These are phyloP conservation scores for Paramecium bursaria DNA, from an alignment of 73 alveolate genomes.

Conservation along the genomic window DNA sequence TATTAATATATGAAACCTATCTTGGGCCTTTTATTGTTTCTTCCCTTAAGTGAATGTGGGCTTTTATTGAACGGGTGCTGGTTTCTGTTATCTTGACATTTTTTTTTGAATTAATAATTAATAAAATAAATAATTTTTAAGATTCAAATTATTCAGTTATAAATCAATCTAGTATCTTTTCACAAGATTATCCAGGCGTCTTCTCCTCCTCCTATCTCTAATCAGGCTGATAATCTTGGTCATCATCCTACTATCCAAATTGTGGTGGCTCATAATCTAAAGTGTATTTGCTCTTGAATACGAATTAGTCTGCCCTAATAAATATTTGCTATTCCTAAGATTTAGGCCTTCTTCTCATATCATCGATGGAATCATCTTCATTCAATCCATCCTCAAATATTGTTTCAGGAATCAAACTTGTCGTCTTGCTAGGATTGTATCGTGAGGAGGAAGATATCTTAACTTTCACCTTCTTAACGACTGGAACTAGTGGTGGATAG, in stretches of 20 bases:
- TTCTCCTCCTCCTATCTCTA: conserved; percentile 17
- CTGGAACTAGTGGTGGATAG: background rate
- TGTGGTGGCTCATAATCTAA: background rate
- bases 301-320: background rate
- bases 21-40: background rate
- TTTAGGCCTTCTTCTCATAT: background rate
- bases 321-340: background rate
- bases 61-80: background rate
- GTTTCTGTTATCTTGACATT: conserved; percentile 7
- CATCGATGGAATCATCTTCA: conserved; percentile 22
- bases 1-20: conserved; percentile 18
- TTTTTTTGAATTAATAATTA: background rate
- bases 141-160: no score
- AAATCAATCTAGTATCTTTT: no score
- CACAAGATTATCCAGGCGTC: conserved; percentile 41
- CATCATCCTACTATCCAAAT: background rate
- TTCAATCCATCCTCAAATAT: conserved; percentile 27
- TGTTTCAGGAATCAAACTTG: conserved; percentile 32
- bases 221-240: background rate
- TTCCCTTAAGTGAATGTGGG: background rate
- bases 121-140: background rate
- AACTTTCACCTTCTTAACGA: background rate
- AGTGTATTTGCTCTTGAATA: background rate
- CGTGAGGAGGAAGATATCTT: background rate
- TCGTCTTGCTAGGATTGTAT: background rate